Evolutionary conservation across 305 asterid genomes (phyloP).

Genomic region (Ruellia speciosa): DNA sequence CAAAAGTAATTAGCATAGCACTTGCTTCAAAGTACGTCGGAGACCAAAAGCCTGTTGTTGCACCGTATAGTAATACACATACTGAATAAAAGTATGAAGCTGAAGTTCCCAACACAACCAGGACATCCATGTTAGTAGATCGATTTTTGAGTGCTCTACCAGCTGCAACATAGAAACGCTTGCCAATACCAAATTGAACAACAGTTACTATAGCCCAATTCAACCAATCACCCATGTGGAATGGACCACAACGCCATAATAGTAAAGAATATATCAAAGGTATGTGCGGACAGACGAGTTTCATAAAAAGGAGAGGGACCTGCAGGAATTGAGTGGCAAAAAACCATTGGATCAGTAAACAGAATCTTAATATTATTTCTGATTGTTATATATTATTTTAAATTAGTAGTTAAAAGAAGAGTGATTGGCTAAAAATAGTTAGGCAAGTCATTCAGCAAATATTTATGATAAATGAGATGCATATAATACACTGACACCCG

Average conservation of each 20-base stretch:
- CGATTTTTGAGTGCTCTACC: constrained; percentile 95
- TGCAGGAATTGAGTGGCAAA: constrained; percentile 32
- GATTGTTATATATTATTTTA: no score
- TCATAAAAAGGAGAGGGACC: constrained; percentile 90
- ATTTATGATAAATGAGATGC: no score
- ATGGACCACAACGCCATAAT: constrained; percentile 88
- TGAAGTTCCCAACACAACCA: constrained; percentile 93
- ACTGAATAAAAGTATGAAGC: constrained; percentile 95
- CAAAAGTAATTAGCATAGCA: constrained; percentile 96
- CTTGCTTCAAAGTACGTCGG: constrained; percentile 97
- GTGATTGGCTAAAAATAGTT: not conserved
- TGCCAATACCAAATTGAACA: constrained; percentile 88
- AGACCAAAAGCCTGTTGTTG: constrained; percentile 83
- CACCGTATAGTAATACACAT: constrained; percentile 79
- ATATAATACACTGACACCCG: no score
- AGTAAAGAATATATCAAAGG: constrained; percentile 76
- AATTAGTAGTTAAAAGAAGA: not conserved
- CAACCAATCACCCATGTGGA: constrained; percentile 98
- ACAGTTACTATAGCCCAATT: constrained; percentile 87
- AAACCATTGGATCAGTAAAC: constrained; percentile 14
- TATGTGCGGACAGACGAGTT: constrained; percentile 81
- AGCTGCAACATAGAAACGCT: constrained; percentile 94
- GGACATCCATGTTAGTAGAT: constrained; percentile 98
- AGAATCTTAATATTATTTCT: constrained; percentile 6
- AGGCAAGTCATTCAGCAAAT: constrained; percentile 8